These are phyloP conservation scores for Cyclotella atomus DNA, from an alignment of 108 stramenopile genomes.

Conservation along the genomic window DNA sequence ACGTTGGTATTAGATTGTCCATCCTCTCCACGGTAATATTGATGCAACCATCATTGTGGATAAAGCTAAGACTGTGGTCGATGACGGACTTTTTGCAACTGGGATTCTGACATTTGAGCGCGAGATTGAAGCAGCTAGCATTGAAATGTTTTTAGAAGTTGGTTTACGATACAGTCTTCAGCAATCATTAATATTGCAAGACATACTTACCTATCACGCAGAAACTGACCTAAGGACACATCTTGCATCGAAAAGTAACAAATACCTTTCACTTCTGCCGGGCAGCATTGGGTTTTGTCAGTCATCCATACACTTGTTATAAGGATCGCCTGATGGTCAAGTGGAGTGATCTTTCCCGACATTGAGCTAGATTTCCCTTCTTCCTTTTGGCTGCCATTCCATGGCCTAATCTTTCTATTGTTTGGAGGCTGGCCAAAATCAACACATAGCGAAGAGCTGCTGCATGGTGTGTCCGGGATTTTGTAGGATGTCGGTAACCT, in stretches of 20 bases:
- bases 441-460: constrained; percentile 78
- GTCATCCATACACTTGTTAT: constrained; percentile 96
- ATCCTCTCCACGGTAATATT: constrained; percentile 89
- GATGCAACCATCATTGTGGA: constrained; percentile 91
- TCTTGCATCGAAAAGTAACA: constrained; percentile 94
- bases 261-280: constrained; percentile 97
- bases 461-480: constrained; percentile 49
- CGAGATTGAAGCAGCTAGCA: constrained; percentile 91
- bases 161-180: background rate
- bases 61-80: constrained; percentile 91
- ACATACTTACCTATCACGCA: constrained; percentile 65
- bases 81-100: constrained; percentile 92
- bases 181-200: too few species aligned
- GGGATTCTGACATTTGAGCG: constrained; percentile 90
- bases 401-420: constrained; percentile 75
- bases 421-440: constrained; percentile 77
- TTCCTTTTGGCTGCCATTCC: constrained; percentile 85
- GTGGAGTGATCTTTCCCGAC: constrained; percentile 75
- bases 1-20: constrained; percentile 75
- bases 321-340: constrained; percentile 92
- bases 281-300: constrained; percentile 85
- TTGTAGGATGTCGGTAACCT: constrained; percentile 60
- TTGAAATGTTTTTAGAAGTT: background rate
- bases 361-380: constrained; percentile 57
- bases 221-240: constrained; percentile 92